Evolutionary conservation across 202 grass and related monocot species (phyloP).

Genomic region (Saccharum hybrid): DNA sequence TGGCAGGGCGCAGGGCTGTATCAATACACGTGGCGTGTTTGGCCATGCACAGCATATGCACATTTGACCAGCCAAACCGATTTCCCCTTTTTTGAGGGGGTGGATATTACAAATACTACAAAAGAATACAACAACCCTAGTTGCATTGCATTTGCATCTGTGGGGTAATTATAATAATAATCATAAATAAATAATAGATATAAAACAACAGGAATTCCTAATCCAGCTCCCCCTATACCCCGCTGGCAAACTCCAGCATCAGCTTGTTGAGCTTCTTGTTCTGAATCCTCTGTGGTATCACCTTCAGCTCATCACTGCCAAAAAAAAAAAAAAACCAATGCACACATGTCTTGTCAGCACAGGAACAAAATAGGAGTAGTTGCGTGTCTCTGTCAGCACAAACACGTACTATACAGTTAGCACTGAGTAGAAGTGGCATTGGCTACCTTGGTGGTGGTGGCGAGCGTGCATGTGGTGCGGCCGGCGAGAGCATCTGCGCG

Average conservation of each 20-base stretch:
- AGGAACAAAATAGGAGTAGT: neutral
- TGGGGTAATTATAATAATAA: neutral
- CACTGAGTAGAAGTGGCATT: neutral
- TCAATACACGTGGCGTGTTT: slow-evolving; percentile 55
- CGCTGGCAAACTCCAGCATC: slow-evolving; percentile 69
- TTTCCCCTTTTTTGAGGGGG: slow-evolving; percentile 22
- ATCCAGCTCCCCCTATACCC: slow-evolving; percentile 64
- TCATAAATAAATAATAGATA: neutral
- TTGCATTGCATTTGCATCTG: slow-evolving; percentile 1
- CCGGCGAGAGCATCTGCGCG: slow-evolving; percentile 60
- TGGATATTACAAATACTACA: slow-evolving; percentile 32
- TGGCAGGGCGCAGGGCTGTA: slow-evolving; percentile 23
- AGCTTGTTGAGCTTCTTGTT: slow-evolving; percentile 85
- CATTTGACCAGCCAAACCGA: slow-evolving; percentile 45
- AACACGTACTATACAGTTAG: neutral
- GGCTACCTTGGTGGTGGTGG: slow-evolving; percentile 57
- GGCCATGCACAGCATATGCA: slow-evolving; percentile 64
- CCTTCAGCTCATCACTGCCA: slow-evolving; percentile 72
- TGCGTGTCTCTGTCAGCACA: neutral
- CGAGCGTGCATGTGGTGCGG: slow-evolving; percentile 28
- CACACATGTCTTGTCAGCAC: neutral
- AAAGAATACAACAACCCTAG: slow-evolving; percentile 48
- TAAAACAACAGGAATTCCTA: slow-evolving; percentile 19
- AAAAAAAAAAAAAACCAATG: neutral
- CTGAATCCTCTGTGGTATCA: slow-evolving; percentile 70